These are phyloP conservation scores for Auriscalpium orientale DNA, from an alignment of 768 basidiomycete genomes.

Conservation along the genomic window DNA sequence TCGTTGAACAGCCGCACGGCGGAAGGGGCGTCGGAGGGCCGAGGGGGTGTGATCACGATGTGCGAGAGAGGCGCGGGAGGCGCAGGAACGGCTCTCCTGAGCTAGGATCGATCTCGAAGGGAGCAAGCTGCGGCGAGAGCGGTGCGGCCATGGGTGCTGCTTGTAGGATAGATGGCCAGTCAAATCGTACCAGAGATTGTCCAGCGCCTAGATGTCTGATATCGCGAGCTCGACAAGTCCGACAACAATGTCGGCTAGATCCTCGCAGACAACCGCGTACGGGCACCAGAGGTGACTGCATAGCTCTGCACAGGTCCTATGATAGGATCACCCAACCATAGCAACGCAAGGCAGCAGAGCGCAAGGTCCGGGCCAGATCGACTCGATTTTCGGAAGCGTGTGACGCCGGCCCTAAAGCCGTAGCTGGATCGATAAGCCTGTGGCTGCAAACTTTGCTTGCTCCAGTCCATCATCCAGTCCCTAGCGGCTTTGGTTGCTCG, in stretches of 20 bases:
- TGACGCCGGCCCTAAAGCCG: not conserved
- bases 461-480: constrained; percentile 3
- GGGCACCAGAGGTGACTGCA: not conserved
- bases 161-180: too few species aligned
- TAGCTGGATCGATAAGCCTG: not conserved
- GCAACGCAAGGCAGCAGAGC: not conserved
- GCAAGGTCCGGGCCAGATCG: not conserved
- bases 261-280: too few species aligned
- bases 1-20: constrained; percentile 43
- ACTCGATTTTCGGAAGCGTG: not conserved
- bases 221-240: too few species aligned
- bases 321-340: not conserved
- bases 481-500: constrained; percentile 4
- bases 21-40: constrained; percentile 33
- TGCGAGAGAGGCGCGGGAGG: constrained; percentile 40
- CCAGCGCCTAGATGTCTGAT: too few species aligned
- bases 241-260: too few species aligned
- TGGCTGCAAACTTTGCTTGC: not conserved
- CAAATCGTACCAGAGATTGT: too few species aligned
- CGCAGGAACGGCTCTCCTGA: constrained; percentile 51
- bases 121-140: constrained; percentile 1
- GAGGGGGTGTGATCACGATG: constrained; percentile 55
- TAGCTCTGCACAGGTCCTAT: not conserved
- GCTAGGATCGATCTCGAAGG: constrained; percentile 27
- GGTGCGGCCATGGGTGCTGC: not conserved